Evolutionary conservation across 495 filamentous ascomycete species (phyloP), one percentile per base, ranked within the genome.

Genomic region (Neurospora discreta): DNA sequence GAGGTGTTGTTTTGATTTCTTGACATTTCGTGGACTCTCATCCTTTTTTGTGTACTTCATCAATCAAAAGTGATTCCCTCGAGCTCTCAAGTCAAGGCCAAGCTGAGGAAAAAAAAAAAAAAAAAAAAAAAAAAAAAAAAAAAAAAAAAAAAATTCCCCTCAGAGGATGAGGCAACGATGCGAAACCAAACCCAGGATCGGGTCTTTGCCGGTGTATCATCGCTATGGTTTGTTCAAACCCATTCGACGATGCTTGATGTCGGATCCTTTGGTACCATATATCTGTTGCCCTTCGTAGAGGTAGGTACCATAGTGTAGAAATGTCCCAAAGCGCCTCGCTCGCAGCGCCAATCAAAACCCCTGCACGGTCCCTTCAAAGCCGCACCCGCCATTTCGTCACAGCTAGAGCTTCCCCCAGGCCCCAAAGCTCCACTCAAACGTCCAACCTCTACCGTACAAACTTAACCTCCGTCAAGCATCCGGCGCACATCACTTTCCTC

Each of bases 301-400:
- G 33, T 36, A 36, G 33, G 33, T 36, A 36, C 33, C 33, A 5
- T 5, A 6, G 3, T 6, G 33, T 36, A 38, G 52, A 65, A 18
- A 58, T 15, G 20, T 5, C 46, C 46, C 20, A 26, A 26, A 58
- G 44, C 46, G 20, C 26, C 20, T 38, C 8, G 16, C 30, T 15
- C 20, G 2, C 42, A 18, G 36, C 30, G 39, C 26, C 69, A 67
- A 67, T 70, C 71, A 72, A 1, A 23, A 52, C 26, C 40, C 67
- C 40, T 44, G 67, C 20, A 33, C 52, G 52, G 11, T 58, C 46
- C 26, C n/a, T 16, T 36, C 26, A 60, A 16, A 68, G 30, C 58
- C 52, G 52, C 36, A 13, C 70, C 39, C 60, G 39, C 58, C 67
- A 69, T 72, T 69, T 40, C 71, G 68, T 72, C 71, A 71, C 26